A percentile compares a stretch with the other conserved stretches of the same genome.
Evolutionary conservation across 208 protist species (phyloP).

Genomic region (Trypanosoma cruzi): DNA sequence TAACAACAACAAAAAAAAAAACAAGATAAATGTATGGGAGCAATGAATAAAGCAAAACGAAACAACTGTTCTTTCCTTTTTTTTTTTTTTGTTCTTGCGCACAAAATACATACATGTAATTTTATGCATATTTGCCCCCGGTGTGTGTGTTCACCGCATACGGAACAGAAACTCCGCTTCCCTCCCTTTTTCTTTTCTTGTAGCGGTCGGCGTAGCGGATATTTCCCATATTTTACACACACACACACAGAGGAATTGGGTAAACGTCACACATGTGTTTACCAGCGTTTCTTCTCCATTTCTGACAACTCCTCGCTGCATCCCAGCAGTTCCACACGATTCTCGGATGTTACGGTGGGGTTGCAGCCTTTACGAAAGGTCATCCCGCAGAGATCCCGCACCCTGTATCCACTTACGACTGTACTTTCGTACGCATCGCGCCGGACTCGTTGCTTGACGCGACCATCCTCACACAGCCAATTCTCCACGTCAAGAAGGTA

Average conservation of each 20-base stretch:
- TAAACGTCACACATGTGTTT: not conserved
- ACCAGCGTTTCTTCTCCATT: slow-evolving; percentile 13
- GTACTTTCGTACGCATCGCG: slow-evolving; percentile 36
- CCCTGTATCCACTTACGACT: slow-evolving; percentile 47
- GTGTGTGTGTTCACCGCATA: not conserved
- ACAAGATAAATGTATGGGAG: not conserved
- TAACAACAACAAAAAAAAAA: not conserved
- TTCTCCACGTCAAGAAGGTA: slow-evolving; percentile 68
- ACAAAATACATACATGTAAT: not conserved
- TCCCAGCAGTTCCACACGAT: slow-evolving; percentile 16
- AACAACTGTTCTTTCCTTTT: not conserved
- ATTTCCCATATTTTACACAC: not conserved
- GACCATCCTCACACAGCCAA: slow-evolving; percentile 73
- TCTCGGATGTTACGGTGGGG: slow-evolving; percentile 16
- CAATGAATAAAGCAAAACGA: not conserved
- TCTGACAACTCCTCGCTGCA: slow-evolving; percentile 19
- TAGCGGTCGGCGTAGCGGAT: not conserved
- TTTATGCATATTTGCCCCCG: not conserved
- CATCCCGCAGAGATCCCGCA: slow-evolving; percentile 75
- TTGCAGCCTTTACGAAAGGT: slow-evolving; percentile 49
- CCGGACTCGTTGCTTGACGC: slow-evolving; percentile 75
- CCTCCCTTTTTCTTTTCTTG: not conserved
- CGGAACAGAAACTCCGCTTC: not conserved
- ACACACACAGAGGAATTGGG: not conserved
- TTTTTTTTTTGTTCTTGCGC: too few relatives aligned